Conservation (phyloP, 805 yeast genomes). For the Candida pini region DNA sequence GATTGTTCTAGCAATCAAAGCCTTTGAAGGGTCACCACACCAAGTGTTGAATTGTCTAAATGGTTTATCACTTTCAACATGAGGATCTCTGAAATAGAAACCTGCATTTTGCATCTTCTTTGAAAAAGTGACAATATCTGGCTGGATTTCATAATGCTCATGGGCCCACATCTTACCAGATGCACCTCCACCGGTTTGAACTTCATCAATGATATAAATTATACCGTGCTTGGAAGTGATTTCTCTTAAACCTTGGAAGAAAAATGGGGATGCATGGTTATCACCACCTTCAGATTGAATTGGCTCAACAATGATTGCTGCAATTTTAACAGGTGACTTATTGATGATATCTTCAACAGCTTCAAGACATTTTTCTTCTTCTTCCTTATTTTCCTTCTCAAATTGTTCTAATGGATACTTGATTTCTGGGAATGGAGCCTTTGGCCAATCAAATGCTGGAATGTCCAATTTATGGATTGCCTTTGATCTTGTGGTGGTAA, state of each 20-base stretch:
- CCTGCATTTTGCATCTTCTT: slow-evolving; percentile 74
- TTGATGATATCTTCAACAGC: slow-evolving; percentile 36
- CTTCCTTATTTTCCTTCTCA: slow-evolving; percentile 44
- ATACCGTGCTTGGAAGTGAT: slow-evolving; percentile 52
- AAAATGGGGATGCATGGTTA: slow-evolving; percentile 58
- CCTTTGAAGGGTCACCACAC: slow-evolving; percentile 74
- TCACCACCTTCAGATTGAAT: slow-evolving; percentile 77
- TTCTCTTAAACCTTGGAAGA: slow-evolving; percentile 59
- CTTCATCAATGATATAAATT: slow-evolving; percentile 64
- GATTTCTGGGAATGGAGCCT: slow-evolving; percentile 67
- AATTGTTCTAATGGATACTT: slow-evolving; percentile 75
- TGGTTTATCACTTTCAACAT: slow-evolving; percentile 53
- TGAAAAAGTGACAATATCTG: slow-evolving; percentile 66
- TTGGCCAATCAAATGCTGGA: slow-evolving; percentile 58
- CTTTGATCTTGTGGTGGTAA: slow-evolving; percentile 51
- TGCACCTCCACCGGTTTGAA: slow-evolving; percentile 72
- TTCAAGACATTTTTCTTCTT: slow-evolving; percentile 43
- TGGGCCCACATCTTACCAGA: slow-evolving; percentile 72
- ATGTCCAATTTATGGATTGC: slow-evolving; percentile 54
- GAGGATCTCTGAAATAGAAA: slow-evolving; percentile 56
- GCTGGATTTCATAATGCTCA: slow-evolving; percentile 58
- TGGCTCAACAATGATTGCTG: slow-evolving; percentile 53
- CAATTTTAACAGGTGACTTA: slow-evolving; percentile 38
- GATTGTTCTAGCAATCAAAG: slow-evolving; percentile 56
- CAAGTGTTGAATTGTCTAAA: slow-evolving; percentile 73